These are phyloP conservation scores for Zygoascus flipseniorum DNA, from an alignment of 805 yeast species.

Conservation along the genomic window DNA sequence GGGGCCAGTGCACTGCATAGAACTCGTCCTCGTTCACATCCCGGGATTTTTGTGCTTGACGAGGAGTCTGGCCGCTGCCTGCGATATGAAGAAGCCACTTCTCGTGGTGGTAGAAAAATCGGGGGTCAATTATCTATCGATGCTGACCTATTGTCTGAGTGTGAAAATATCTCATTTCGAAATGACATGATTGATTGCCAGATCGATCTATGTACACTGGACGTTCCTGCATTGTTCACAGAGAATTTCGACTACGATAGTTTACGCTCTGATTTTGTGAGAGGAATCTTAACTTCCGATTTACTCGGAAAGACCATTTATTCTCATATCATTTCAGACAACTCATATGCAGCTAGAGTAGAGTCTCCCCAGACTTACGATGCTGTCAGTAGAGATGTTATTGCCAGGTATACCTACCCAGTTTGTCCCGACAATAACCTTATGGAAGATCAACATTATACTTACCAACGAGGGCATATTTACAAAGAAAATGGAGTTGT, in stretches of 20 bases:
- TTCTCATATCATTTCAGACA: slow-evolving; percentile 68
- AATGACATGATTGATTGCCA: slow-evolving; percentile 95
- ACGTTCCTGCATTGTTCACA: slow-evolving; percentile 90
- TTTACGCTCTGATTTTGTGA: slow-evolving; percentile 78
- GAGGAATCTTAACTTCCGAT: slow-evolving; percentile 85
- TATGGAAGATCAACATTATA: slow-evolving; percentile 59
- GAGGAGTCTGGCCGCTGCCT: slow-evolving; percentile 66
- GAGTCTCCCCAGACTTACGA: slow-evolving; percentile 91
- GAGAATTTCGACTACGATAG: slow-evolving; percentile 94
- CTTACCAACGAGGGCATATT: slow-evolving; percentile 75
- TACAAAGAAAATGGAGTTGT: slow-evolving; percentile 87
- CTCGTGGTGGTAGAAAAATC: slow-evolving; percentile 10
- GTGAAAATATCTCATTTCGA: slow-evolving; percentile 60
- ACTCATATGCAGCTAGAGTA: slow-evolving; percentile 88
- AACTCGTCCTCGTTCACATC: slow-evolving; percentile 70
- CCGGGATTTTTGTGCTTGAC: slow-evolving; percentile 80
- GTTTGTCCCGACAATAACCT: slow-evolving; percentile 80
- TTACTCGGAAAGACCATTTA: slow-evolving; percentile 84
- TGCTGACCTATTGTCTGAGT: slow-evolving; percentile 65
- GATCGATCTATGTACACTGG: slow-evolving; percentile 90
- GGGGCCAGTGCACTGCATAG: slow-evolving; percentile 80
- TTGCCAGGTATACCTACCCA: slow-evolving; percentile 91
- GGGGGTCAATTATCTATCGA: slow-evolving; percentile 53
- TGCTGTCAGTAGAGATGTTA: slow-evolving; percentile 80
- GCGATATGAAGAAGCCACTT: slow-evolving; percentile 64